A percentile compares a stretch with the other conserved stretches of the same genome.
Evolutionary conservation across 2,329 filamentous ascomycete species (phyloP).

Genomic region (Colletotrichum tropicicola): DNA sequence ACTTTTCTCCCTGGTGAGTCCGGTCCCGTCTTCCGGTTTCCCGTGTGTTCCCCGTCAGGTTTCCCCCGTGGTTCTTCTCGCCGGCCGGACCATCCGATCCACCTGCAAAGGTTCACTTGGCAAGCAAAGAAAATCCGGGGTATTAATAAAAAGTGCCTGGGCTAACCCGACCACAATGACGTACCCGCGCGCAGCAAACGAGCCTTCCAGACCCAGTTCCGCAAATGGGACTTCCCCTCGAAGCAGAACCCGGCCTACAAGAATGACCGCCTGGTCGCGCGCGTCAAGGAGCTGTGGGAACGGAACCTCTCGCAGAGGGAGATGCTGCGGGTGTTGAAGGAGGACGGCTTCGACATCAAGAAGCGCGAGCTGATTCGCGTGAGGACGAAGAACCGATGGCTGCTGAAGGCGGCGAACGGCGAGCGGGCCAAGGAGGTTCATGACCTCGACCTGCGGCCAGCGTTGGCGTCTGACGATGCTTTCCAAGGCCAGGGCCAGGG

Average conservation of each 20-base stretch:
- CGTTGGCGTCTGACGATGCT: neutral
- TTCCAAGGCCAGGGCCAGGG: slow-evolving; percentile 7
- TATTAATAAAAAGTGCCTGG: neutral
- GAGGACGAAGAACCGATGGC: slow-evolving; percentile 73
- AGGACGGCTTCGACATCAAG: slow-evolving; percentile 77
- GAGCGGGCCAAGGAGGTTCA: slow-evolving; percentile 52
- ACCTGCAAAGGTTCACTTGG: neutral
- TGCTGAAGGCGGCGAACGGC: slow-evolving; percentile 69
- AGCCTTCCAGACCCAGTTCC: slow-evolving; percentile 79
- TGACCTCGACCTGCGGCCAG: neutral
- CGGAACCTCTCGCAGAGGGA: slow-evolving; percentile 76
- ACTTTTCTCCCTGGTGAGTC: slow-evolving; percentile 76
- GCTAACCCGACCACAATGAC: slow-evolving; percentile 18
- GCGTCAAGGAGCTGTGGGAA: slow-evolving; percentile 82
- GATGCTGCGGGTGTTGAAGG: slow-evolving; percentile 76
- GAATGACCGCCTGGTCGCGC: slow-evolving; percentile 71
- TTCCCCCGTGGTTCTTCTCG: slow-evolving; percentile 13
- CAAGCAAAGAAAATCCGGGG: neutral
- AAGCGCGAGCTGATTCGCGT: slow-evolving; percentile 76
- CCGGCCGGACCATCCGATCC: slow-evolving; percentile 27
- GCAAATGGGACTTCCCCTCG: slow-evolving; percentile 80
- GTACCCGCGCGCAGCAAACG: slow-evolving; percentile 70
- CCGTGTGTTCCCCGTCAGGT: neutral
- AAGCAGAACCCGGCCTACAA: slow-evolving; percentile 79
- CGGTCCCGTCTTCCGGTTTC: neutral